Evolutionary conservation across 768 basidiomycete genomes (phyloP).

Genomic region (Xerocomus brunneocitrinus): DNA sequence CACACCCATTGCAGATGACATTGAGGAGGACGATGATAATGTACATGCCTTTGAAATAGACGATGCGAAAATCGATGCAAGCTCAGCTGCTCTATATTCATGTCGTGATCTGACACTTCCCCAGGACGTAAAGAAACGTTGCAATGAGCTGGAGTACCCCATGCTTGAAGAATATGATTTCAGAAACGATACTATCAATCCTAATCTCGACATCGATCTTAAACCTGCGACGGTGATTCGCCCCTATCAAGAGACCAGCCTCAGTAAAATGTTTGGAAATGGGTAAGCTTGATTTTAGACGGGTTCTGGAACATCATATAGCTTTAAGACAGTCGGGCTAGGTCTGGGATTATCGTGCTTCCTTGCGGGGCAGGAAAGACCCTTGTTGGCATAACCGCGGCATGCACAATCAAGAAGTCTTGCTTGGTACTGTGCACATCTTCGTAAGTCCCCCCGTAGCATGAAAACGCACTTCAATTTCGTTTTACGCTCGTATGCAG

Average conservation of each 20-base stretch:
- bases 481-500: constrained; percentile 34
- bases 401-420: constrained; percentile 99
- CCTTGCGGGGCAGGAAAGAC: constrained; percentile 99
- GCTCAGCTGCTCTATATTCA: constrained; percentile 18
- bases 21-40: constrained; percentile 96
- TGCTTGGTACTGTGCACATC: constrained; percentile 97
- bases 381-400: constrained; percentile 97
- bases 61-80: constrained; percentile 87
- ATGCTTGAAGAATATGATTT: constrained; percentile 99
- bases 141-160: constrained; percentile 94
- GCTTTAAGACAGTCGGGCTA: constrained; percentile 65
- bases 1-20: constrained; percentile 61
- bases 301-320: neutral
- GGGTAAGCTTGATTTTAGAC: constrained; percentile 49
- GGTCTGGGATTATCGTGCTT: constrained; percentile 96
- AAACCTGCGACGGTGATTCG: constrained; percentile 97
- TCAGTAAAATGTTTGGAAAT: constrained; percentile 99
- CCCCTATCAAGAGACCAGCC: constrained; percentile 96
- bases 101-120: constrained; percentile 6
- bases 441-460: constrained; percentile 56
- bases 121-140: constrained; percentile 93
- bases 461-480: neutral
- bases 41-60: constrained; percentile 97
- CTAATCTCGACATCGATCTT: constrained; percentile 96
- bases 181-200: constrained; percentile 92